These are phyloP conservation scores for Trichoderma asperelloides DNA, from an alignment of 495 filamentous ascomycete genomes.

Conservation along the genomic window DNA sequence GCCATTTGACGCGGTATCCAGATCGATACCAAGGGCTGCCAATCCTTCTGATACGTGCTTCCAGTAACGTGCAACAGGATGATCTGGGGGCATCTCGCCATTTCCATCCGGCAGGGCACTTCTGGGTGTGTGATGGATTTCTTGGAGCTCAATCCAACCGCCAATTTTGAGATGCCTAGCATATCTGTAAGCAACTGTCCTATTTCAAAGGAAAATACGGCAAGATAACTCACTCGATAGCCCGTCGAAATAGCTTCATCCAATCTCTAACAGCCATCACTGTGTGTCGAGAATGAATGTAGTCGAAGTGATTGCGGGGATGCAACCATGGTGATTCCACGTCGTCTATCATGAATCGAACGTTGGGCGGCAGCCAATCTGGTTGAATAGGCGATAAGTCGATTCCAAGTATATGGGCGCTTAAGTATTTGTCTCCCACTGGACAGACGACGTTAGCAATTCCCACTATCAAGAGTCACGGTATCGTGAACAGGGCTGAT, in stretches of 20 bases:
- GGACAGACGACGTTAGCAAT: background rate
- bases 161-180: slow-evolving; percentile 37
- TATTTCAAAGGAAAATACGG: slow-evolving; percentile 42
- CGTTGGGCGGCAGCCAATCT: slow-evolving; percentile 46
- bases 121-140: slow-evolving; percentile 39
- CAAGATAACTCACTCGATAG: slow-evolving; percentile 17
- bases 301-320: slow-evolving; percentile 38
- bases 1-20: slow-evolving; percentile 41
- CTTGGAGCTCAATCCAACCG: slow-evolving; percentile 46
- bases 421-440: slow-evolving; percentile 33
- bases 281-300: slow-evolving; percentile 41
- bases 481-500: background rate
- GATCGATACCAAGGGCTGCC: slow-evolving; percentile 38
- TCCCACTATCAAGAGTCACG: background rate
- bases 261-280: slow-evolving; percentile 41
- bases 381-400: slow-evolving; percentile 61
- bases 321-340: slow-evolving; percentile 45
- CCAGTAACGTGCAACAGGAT: slow-evolving; percentile 44
- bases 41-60: slow-evolving; percentile 34
- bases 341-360: slow-evolving; percentile 55
- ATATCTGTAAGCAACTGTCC: slow-evolving; percentile 49
- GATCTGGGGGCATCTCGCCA: slow-evolving; percentile 31
- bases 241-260: slow-evolving; percentile 28
- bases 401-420: slow-evolving; percentile 48
- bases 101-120: slow-evolving; percentile 23